phyloP scores from a whole-genome alignment of 192 early-diverging fungal genomes.

The Backusella luteola region DNA sequence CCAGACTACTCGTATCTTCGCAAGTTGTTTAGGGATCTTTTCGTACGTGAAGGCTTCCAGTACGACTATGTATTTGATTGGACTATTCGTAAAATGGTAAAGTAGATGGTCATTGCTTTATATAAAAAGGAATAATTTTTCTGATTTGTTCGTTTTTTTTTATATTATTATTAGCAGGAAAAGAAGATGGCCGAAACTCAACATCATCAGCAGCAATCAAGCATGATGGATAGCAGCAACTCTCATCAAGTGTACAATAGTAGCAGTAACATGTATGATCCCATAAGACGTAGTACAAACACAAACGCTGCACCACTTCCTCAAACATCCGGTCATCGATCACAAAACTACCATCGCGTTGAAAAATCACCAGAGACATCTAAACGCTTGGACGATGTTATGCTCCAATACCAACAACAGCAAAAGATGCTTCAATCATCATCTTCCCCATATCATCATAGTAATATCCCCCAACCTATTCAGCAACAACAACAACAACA shows the following conservation, averaged over 20 bases:
- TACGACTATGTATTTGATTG: constrained; percentile 92
- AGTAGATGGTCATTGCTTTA: neutral
- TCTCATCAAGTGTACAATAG: neutral
- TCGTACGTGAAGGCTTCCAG: constrained; percentile 80
- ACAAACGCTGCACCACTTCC: constrained; percentile 19
- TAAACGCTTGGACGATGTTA: constrained; percentile 35
- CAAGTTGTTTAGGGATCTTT: constrained; percentile 83
- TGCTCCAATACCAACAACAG: constrained; percentile 41
- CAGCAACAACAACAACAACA: constrained; percentile 15
- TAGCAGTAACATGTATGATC: neutral
- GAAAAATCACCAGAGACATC: constrained; percentile 34
- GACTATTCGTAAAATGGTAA: constrained; percentile 73
- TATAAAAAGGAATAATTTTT: neutral
- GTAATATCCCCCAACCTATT: neutral
- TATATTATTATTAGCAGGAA: constrained; percentile 25
- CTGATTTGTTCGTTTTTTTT: neutral
- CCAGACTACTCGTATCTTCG: constrained; percentile 90
- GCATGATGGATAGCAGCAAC: neutral
- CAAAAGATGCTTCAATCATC: constrained; percentile 32
- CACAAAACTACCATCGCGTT: constrained; percentile 23
- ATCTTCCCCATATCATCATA: neutral
- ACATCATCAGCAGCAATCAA: constrained; percentile 3
- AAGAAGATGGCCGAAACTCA: constrained; percentile 17
- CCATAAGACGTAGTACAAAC: constrained; percentile 9
- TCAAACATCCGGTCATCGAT: constrained; percentile 19